phyloP scores from a whole-genome alignment of 2,329 filamentous ascomycete species.

The Colletotrichum spaethianum region DNA sequence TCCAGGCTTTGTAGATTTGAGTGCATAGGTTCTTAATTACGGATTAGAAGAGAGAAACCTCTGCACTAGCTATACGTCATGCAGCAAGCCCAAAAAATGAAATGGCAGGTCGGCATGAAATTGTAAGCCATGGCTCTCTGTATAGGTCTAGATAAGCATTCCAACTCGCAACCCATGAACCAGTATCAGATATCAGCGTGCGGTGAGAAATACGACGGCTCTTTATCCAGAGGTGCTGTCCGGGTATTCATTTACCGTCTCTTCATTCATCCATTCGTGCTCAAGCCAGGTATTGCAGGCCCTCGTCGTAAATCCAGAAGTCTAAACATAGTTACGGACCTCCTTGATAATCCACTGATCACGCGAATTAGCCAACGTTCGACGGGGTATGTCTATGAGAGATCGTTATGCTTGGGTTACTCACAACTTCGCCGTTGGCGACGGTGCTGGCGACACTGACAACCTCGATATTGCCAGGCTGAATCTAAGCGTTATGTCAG shows the following conservation, averaged over 20 bases:
- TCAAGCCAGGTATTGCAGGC: not conserved
- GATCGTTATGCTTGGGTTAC: slow-evolving; percentile 44
- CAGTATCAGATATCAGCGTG: not conserved
- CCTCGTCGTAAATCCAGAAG: not conserved
- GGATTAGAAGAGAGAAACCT: not conserved
- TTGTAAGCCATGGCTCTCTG: not conserved
- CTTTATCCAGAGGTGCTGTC: not conserved
- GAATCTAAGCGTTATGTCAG: slow-evolving; percentile 65
- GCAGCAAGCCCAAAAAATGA: not conserved
- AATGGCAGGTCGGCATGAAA: not conserved
- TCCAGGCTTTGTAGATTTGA: too few species aligned
- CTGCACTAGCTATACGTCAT: not conserved
- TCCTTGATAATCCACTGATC: slow-evolving; percentile 75
- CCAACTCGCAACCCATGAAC: not conserved
- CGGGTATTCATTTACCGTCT: slow-evolving; percentile 21
- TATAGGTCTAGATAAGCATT: not conserved
- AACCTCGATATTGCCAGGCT: slow-evolving; percentile 86
- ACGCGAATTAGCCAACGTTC: slow-evolving; percentile 36
- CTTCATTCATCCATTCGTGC: slow-evolving; percentile 3
- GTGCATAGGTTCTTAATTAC: not conserved
- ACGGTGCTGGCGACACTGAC: slow-evolving; percentile 81
- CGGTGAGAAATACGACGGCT: not conserved
- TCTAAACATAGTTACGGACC: slow-evolving; percentile 60
- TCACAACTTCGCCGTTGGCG: slow-evolving; percentile 85
- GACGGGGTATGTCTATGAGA: not conserved